These are phyloP conservation scores for Boletellus deceptivus DNA, from an alignment of 1,284 basidiomycete species.

Conservation along the genomic window DNA sequence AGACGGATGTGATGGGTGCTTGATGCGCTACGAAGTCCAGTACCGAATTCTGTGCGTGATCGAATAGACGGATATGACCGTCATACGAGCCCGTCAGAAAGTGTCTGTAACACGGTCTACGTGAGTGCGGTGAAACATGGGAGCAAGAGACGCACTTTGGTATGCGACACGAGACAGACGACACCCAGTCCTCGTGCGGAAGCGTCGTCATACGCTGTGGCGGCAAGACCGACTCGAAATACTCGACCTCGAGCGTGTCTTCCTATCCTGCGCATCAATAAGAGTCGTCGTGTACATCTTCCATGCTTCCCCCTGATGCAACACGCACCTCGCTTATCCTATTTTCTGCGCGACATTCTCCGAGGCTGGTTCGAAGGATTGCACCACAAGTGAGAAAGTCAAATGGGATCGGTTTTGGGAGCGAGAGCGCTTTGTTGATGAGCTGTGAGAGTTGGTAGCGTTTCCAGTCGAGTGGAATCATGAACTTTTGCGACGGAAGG, in stretches of 20 bases:
- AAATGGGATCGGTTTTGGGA: slow-evolving; percentile 86
- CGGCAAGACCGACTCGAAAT: slow-evolving; percentile 89
- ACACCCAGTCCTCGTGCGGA: slow-evolving; percentile 94
- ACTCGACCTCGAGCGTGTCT: slow-evolving; percentile 91
- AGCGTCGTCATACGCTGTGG: slow-evolving; percentile 80
- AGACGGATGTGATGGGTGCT: slow-evolving; percentile 74
- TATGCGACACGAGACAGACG: slow-evolving; percentile 70
- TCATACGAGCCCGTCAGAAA: slow-evolving; percentile 84
- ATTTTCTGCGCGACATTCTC: slow-evolving; percentile 51
- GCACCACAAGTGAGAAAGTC: slow-evolving; percentile 90
- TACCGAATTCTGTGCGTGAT: slow-evolving; percentile 60
- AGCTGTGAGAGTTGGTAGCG: slow-evolving; percentile 97
- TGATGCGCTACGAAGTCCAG: slow-evolving; percentile 53
- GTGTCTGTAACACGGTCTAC: slow-evolving; percentile 41
- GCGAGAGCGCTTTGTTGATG: slow-evolving; percentile 96
- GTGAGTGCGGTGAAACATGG: neutral
- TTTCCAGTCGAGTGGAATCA: slow-evolving; percentile 90
- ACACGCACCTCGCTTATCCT: slow-evolving; percentile 23
- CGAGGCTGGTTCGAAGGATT: slow-evolving; percentile 82
- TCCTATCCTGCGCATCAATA: slow-evolving; percentile 48
- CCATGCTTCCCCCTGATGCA: neutral
- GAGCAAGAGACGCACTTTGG: slow-evolving; percentile 53
- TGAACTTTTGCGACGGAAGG: slow-evolving; percentile 89
- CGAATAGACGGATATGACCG: slow-evolving; percentile 71
- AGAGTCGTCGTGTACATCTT: slow-evolving; percentile 2